Evolutionary conservation across 2,329 filamentous ascomycete species (phyloP), one percentile per base, ranked within the genome.

Genomic region (Calonectria pseudoturangicola): DNA sequence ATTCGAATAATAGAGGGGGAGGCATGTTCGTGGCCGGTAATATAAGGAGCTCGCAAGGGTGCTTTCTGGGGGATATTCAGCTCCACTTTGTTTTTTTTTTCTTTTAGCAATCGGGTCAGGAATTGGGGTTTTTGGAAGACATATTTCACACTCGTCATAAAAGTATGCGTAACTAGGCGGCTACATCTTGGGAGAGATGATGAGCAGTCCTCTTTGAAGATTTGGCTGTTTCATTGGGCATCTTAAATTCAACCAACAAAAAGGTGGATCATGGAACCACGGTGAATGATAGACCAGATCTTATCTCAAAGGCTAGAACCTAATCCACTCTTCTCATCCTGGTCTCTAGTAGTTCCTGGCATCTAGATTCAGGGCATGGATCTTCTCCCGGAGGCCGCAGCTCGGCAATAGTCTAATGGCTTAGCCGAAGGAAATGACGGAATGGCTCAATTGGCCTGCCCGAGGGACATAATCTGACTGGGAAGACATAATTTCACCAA

Each of bases 381-480:
- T 56, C 51, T 56, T 56, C 50, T 30, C 16, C 28, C 10, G 15
- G 51, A 56, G 9, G 51, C n/a, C 7, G n/a, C 18, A 4, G 3
- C 18, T 56, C 54, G 30, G 54, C n/a, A 58, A 39, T 58, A 58
- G 54, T 33, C 21, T 33, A 58, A 36, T 39, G 13, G 30, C 54
- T 25, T 58, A 58, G n/a, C 54, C 54, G 30, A 58, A 58, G 54
- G 16, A 39, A 39, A 18, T 33, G 33, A 39, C 51, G 30, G 30
- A 36, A 18, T 39, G 28, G 30, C 36, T 25, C 54, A 39, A 36
- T 33, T 30, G 54, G 21, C 15, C n/a, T n/a, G 21, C 12, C 30
- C 30, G 54, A 58, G 33, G 36, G 25, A 21, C 54, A 58, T 15
- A 56, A 21, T 25, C 33, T 16, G 12, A 18, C 43, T 21, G n/a